Conservation (phyloP, 495 filamentous ascomycete genomes). For the Annulohypoxylon bovei region DNA sequence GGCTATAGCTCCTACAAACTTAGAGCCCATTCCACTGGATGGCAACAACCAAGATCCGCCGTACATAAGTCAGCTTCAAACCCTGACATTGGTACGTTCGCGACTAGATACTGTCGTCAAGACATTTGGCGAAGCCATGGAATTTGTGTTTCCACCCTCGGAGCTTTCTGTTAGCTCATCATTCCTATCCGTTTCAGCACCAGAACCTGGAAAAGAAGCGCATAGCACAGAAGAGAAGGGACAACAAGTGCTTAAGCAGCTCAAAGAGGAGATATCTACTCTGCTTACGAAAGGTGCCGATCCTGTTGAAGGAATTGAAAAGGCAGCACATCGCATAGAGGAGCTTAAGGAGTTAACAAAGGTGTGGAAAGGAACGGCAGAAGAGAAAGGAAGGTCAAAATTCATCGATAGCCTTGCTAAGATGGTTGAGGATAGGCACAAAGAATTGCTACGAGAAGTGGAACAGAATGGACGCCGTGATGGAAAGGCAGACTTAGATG, state of each 20-base stretch:
- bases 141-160: slow-evolving; percentile 88
- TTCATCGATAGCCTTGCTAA: slow-evolving; percentile 82
- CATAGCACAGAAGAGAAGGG: slow-evolving; percentile 80
- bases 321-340: slow-evolving; percentile 75
- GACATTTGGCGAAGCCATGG: slow-evolving; percentile 91
- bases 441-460: slow-evolving; percentile 64
- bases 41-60: slow-evolving; percentile 63
- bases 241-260: slow-evolving; percentile 72
- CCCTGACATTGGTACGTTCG: slow-evolving; percentile 79
- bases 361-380: slow-evolving; percentile 94
- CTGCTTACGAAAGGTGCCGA: slow-evolving; percentile 66
- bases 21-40: slow-evolving; percentile 28
- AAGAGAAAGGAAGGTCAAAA: slow-evolving; percentile 83
- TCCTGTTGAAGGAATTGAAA: slow-evolving; percentile 68
- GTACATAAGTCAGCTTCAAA: slow-evolving; percentile 81
- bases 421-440: slow-evolving; percentile 66
- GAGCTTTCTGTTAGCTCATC: slow-evolving; percentile 76
- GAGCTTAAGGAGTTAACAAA: slow-evolving; percentile 73
- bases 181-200: slow-evolving; percentile 83
- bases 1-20: slow-evolving; percentile 15
- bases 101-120: slow-evolving; percentile 86
- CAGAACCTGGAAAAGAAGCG: slow-evolving; percentile 70
- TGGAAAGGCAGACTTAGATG: slow-evolving; percentile 42
- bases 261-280: slow-evolving; percentile 75
- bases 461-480: slow-evolving; percentile 51